These are phyloP conservation scores for Blastobotrys ciferrii DNA, from an alignment of 1,139 yeast genomes.

Conservation along the genomic window DNA sequence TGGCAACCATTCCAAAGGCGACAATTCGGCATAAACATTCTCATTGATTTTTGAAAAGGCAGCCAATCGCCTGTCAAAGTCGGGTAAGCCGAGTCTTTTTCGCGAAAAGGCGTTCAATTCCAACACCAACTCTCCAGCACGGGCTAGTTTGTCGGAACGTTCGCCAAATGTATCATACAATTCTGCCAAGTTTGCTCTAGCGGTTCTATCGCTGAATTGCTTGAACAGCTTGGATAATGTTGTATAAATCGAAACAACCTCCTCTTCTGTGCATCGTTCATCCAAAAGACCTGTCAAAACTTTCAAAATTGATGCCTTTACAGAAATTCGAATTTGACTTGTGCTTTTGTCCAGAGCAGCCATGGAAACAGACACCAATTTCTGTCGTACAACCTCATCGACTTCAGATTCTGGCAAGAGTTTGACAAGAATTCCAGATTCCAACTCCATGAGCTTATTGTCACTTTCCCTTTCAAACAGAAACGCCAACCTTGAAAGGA, in stretches of 20 bases:
- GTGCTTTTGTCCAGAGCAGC: constrained; percentile 62
- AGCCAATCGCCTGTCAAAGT: constrained; percentile 69
- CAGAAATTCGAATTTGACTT: constrained; percentile 51
- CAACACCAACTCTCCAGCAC: constrained; percentile 51
- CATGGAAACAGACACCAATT: constrained; percentile 58
- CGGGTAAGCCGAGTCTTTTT: constrained; percentile 67
- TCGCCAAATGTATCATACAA: constrained; percentile 61
- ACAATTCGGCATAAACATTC: constrained; percentile 42
- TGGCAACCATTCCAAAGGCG: constrained; percentile 75
- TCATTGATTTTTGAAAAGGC: constrained; percentile 71
- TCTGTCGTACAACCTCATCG: constrained; percentile 53
- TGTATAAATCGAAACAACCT: constrained; percentile 53
- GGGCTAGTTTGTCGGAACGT: constrained; percentile 45
- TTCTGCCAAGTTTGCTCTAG: constrained; percentile 59
- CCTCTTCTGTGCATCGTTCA: constrained; percentile 53
- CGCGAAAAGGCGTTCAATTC: constrained; percentile 70
- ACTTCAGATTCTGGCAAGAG: constrained; percentile 61
- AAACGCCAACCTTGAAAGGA: constrained; percentile 30
- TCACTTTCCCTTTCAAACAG: constrained; percentile 27
- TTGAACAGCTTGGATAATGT: constrained; percentile 61
- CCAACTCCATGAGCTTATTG: constrained; percentile 47
- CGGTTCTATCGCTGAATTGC: constrained; percentile 53
- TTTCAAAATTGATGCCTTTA: constrained; percentile 58
- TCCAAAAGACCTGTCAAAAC: constrained; percentile 56
- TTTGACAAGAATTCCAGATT: constrained; percentile 51